Evolutionary conservation across 345 rosid species (phyloP).

Genomic region (Populus pruinosa): DNA sequence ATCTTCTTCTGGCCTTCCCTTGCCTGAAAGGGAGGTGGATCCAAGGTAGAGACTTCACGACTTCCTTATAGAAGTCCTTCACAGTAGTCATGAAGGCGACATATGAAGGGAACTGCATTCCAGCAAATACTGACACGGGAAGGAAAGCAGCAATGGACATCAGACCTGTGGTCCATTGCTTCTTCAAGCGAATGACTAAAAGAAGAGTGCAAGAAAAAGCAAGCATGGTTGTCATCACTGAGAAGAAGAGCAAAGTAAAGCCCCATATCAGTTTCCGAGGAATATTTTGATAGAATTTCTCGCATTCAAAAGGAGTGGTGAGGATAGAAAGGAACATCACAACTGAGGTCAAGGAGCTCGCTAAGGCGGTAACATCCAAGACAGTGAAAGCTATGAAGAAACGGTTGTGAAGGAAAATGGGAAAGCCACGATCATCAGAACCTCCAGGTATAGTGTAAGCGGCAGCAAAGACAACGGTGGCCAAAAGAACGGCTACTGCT

Average conservation of each 20-base stretch:
- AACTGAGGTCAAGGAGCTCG: slow-evolving; percentile 22
- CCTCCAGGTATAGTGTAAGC: slow-evolving; percentile 25
- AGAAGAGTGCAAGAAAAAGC: slow-evolving; percentile 18
- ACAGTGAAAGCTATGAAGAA: slow-evolving; percentile 18
- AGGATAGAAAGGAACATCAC: slow-evolving; percentile 28
- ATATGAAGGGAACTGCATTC: not conserved
- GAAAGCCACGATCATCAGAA: not conserved
- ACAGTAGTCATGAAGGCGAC: too few species aligned
- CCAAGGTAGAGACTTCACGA: too few species aligned
- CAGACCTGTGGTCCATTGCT: slow-evolving; percentile 9
- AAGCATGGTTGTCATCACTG: slow-evolving; percentile 14
- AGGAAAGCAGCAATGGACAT: slow-evolving; percentile 10
- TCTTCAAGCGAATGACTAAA: not conserved
- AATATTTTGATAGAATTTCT: slow-evolving; percentile 3
- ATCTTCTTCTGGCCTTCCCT: too few species aligned
- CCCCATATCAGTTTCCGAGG: slow-evolving; percentile 15
- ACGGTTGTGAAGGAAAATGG: slow-evolving; percentile 8
- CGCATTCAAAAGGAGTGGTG: not conserved
- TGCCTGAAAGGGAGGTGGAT: too few species aligned
- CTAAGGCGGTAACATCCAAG: slow-evolving; percentile 13
- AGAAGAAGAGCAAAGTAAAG: slow-evolving; percentile 23
- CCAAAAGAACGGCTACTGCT: slow-evolving; percentile 20
- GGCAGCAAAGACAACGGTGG: slow-evolving; percentile 19
- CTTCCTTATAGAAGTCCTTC: too few species aligned
- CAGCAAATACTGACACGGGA: slow-evolving; percentile 2